phyloP scores from a whole-genome alignment of 1,284 basidiomycete genomes.

The Cerrena zonata region DNA sequence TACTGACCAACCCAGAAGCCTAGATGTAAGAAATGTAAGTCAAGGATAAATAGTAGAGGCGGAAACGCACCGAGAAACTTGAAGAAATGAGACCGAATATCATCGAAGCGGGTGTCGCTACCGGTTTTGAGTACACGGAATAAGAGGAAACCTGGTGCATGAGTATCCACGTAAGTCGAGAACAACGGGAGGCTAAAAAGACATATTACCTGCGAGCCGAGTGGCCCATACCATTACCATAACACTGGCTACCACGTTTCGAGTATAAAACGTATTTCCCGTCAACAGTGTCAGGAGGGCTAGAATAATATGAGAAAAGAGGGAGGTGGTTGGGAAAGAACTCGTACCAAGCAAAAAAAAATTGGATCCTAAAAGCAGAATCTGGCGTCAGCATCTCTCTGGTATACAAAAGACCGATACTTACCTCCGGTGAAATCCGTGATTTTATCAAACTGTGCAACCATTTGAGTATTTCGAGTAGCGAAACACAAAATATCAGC shows the following conservation, averaged over 20 bases:
- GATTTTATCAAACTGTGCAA: constrained; percentile 62
- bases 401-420: no score
- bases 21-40: not conserved
- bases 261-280: constrained; percentile 52
- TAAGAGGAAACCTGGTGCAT: constrained; percentile 48
- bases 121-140: constrained; percentile 65
- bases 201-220: constrained; percentile 39
- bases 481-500: constrained; percentile 3
- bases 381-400: not conserved
- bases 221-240: constrained; percentile 63
- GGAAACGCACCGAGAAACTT: constrained; percentile 50
- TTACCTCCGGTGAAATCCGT: constrained; percentile 61
- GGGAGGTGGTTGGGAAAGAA: not conserved
- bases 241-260: constrained; percentile 56
- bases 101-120: constrained; percentile 61
- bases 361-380: constrained; percentile 45
- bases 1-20: not conserved
- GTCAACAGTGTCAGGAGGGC: constrained; percentile 50
- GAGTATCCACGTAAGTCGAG: not conserved
- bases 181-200: not conserved
- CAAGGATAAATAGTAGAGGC: not conserved
- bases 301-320: constrained; percentile 15
- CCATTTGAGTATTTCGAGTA: no score
- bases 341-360: constrained; percentile 58
- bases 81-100: constrained; percentile 61